A percentile compares a stretch with the other conserved stretches of the same genome.
Evolutionary conservation across 2,329 filamentous ascomycete genomes (phyloP).

Genomic region (Colletotrichum lupini): DNA sequence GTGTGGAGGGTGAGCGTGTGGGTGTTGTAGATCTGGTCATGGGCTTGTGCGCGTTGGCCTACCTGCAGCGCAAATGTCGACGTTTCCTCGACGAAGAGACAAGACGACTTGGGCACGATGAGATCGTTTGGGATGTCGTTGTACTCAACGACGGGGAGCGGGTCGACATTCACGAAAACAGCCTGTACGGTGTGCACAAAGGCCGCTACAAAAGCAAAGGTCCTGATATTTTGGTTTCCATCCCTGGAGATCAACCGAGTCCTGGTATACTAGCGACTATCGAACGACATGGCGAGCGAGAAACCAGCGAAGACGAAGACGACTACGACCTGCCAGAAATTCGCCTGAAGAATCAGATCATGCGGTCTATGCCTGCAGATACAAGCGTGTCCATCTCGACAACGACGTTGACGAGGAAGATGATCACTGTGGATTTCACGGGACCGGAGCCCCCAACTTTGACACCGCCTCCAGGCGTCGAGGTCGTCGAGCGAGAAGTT

Average conservation of each 20-base stretch:
- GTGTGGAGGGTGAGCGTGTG: slow-evolving; percentile 67
- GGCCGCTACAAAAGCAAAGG: slow-evolving; percentile 39
- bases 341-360: slow-evolving; percentile 64
- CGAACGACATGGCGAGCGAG: slow-evolving; percentile 45
- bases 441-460: slow-evolving; percentile 63
- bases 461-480: slow-evolving; percentile 66
- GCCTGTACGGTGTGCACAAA: slow-evolving; percentile 45
- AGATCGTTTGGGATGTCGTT: slow-evolving; percentile 75
- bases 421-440: slow-evolving; percentile 72
- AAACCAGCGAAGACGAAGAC: slow-evolving; percentile 44
- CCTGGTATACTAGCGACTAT: slow-evolving; percentile 49
- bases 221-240: slow-evolving; percentile 38
- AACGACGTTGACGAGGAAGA: slow-evolving; percentile 69
- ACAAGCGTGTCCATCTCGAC: slow-evolving; percentile 71
- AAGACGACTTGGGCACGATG: slow-evolving; percentile 59
- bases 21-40: slow-evolving; percentile 70
- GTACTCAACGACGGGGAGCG: slow-evolving; percentile 68
- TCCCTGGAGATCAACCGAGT: slow-evolving; percentile 37
- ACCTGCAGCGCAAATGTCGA: slow-evolving; percentile 68
- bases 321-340: slow-evolving; percentile 58
- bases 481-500: slow-evolving; percentile 67
- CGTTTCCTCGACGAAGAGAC: slow-evolving; percentile 62
- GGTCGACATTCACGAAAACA: slow-evolving; percentile 63
- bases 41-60: slow-evolving; percentile 70
- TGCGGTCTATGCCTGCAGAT: slow-evolving; percentile 64